A percentile compares a stretch with the other conserved stretches of the same genome.
Evolutionary conservation across 345 rosid genomes (phyloP).

Genomic region (Brassica nigra): DNA sequence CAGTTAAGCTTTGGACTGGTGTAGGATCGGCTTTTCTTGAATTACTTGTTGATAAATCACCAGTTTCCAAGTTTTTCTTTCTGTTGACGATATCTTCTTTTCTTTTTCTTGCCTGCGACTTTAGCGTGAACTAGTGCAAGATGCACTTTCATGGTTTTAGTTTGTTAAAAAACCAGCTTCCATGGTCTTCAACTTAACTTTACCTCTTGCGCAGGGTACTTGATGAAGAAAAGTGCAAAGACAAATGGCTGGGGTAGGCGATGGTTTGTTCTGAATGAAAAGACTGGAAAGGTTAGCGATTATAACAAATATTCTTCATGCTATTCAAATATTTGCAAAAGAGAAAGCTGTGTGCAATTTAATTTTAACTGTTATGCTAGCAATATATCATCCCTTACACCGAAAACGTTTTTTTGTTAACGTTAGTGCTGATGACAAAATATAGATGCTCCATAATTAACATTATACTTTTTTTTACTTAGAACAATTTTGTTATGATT

Average conservation of each 20-base stretch:
- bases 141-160: background rate
- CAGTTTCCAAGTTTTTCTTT: constrained; percentile 15
- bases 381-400: background rate
- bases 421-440: background rate
- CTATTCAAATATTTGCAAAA: constrained; percentile 13
- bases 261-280: constrained; percentile 97
- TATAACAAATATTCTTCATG: background rate
- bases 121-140: background rate
- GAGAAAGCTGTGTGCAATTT: background rate
- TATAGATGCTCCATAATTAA: background rate
- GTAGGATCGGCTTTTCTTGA: constrained; percentile 14
- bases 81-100: background rate
- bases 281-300: constrained; percentile 84
- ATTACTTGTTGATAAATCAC: constrained; percentile 1
- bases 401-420: background rate
- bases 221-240: constrained; percentile 36
- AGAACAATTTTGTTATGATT: background rate
- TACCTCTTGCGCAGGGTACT: constrained; percentile 60
- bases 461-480: background rate
- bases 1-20: background rate
- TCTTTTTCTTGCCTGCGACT: constrained; percentile 6
- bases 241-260: constrained; percentile 85
- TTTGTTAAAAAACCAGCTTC: background rate
- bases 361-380: background rate
- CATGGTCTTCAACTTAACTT: background rate